Conservation (phyloP, 2,329 filamentous ascomycete species). For the Ceratocystiopsis minuta region DNA sequence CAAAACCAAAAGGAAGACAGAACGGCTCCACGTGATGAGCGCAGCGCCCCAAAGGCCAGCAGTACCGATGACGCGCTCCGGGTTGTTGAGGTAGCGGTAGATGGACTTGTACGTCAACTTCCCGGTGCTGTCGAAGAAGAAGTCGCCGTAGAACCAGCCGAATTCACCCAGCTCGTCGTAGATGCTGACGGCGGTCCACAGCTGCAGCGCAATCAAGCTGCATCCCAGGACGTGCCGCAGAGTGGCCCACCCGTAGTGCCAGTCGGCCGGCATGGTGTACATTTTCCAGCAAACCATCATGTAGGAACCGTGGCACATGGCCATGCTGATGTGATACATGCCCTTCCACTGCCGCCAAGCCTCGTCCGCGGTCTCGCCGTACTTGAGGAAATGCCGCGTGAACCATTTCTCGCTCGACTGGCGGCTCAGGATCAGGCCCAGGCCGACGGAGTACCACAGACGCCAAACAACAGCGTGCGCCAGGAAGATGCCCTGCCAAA, state of each 20-base stretch:
- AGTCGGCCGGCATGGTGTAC: constrained; percentile 74
- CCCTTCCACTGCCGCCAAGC: constrained; percentile 98
- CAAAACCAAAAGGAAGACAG: constrained; percentile 74
- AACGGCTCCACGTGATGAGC: constrained; percentile 75
- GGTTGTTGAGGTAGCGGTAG: constrained; percentile 95
- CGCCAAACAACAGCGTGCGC: constrained; percentile 68
- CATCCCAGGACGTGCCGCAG: constrained; percentile 75
- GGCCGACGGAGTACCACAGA: constrained; percentile 76
- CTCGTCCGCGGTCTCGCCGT: constrained; percentile 73
- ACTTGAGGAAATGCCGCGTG: constrained; percentile 96
- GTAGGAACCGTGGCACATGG: constrained; percentile 77
- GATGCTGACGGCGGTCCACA: constrained; percentile 86
- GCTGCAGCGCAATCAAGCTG: constrained; percentile 64
- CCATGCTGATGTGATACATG: constrained; percentile 82
- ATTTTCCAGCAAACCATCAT: constrained; percentile 90
- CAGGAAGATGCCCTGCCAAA: constrained; percentile 65
- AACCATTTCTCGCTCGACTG: constrained; percentile 87
- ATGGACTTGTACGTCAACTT: constrained; percentile 94
- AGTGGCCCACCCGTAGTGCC: constrained; percentile 69
- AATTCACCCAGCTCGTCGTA: constrained; percentile 95
- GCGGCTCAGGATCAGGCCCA: constrained; percentile 66
- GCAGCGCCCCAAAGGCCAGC: constrained; percentile 93
- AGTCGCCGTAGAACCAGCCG: constrained; percentile 97
- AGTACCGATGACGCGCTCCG: constrained; percentile 80
- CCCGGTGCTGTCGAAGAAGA: constrained; percentile 80